A percentile compares a stretch with the other conserved stretches of the same genome.
Evolutionary conservation across 2,329 filamentous ascomycete genomes (phyloP).

Genomic region (Xylariaceae sp.): DNA sequence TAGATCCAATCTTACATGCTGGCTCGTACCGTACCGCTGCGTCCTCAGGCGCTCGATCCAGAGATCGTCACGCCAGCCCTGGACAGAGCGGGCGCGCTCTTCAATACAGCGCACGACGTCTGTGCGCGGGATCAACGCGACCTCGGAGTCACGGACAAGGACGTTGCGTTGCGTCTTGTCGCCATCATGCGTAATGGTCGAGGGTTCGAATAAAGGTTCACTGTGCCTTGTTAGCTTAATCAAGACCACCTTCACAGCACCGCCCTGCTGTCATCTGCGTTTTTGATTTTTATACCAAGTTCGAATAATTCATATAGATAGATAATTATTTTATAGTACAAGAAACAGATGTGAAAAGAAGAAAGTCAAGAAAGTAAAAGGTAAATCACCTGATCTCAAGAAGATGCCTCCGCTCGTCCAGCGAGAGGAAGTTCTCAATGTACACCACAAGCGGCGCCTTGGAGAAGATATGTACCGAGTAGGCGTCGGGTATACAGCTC

Average conservation of each 20-base stretch:
- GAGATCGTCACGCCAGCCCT: conserved; percentile 59
- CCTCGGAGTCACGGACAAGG: conserved; percentile 57
- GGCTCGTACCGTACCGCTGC: conserved; percentile 54
- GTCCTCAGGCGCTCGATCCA: conserved; percentile 60
- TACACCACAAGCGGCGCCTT: conserved; percentile 60
- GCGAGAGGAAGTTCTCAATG: conserved; percentile 56
- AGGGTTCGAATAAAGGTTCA: conserved; percentile 55
- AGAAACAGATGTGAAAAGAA: neutral
- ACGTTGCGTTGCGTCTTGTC: conserved; percentile 48
- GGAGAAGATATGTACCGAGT: conserved; percentile 55
- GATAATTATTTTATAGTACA: too few species aligned
- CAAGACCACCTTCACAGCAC: too few species aligned
- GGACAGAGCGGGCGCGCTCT: conserved; percentile 40
- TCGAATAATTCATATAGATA: too few species aligned
- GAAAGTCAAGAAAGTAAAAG: neutral
- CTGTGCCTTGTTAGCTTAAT: conserved; percentile 39
- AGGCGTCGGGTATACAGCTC: conserved; percentile 48
- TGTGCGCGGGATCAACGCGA: conserved; percentile 57
- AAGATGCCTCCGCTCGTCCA: conserved; percentile 52
- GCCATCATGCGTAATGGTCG: conserved; percentile 57
- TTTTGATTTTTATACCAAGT: too few species aligned
- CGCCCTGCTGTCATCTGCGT: too few species aligned
- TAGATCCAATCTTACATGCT: conserved; percentile 43
- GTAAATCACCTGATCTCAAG: conserved; percentile 55
- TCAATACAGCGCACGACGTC: conserved; percentile 40